phyloP scores from a whole-genome alignment of 2,329 filamentous ascomycete species.

The Seiridium cupressi region DNA sequence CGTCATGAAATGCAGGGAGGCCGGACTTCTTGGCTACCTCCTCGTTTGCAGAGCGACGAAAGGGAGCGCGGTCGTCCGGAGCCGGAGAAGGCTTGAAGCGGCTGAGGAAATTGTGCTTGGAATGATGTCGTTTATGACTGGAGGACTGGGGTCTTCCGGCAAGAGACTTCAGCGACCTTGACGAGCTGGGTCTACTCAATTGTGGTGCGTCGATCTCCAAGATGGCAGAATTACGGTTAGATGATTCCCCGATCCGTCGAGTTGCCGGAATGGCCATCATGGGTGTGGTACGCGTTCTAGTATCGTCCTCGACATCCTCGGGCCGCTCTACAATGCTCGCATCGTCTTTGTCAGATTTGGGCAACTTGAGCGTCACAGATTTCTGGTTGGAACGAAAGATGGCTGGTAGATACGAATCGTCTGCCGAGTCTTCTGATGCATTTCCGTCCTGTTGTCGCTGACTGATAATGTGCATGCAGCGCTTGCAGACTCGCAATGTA shows the following conservation, averaged over 20 bases:
- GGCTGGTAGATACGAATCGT: conserved; percentile 65
- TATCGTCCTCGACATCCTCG: conserved; percentile 42
- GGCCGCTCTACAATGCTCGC: conserved; percentile 37
- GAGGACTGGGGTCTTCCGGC: conserved; percentile 73
- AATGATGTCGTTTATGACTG: conserved; percentile 81
- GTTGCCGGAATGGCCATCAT: conserved; percentile 72
- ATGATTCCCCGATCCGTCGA: conserved; percentile 67
- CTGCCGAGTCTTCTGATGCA: conserved; percentile 80
- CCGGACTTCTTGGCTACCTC: conserved; percentile 64
- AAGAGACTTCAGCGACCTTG: conserved; percentile 79
- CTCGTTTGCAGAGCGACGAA: conserved; percentile 70
- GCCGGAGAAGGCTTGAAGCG: conserved; percentile 61
- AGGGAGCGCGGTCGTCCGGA: conserved; percentile 81
- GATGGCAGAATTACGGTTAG: conserved; percentile 81
- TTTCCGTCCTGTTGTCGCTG: conserved; percentile 87
- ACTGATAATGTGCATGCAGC: conserved; percentile 87
- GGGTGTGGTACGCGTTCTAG: conserved; percentile 59
- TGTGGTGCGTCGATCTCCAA: conserved; percentile 86
- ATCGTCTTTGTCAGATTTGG: conserved; percentile 38
- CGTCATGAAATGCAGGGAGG: conserved; percentile 91
- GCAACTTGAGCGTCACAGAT: conserved; percentile 30
- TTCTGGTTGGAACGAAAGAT: conserved; percentile 59
- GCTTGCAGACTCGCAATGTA: conserved; percentile 85
- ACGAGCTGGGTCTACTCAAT: conserved; percentile 87
- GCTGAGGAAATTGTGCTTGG: conserved; percentile 79